A percentile compares a stretch with the other conserved stretches of the same genome.
phyloP scores from a whole-genome alignment of 805 yeast genomes.

The Citeromyces nyonsensis region DNA sequence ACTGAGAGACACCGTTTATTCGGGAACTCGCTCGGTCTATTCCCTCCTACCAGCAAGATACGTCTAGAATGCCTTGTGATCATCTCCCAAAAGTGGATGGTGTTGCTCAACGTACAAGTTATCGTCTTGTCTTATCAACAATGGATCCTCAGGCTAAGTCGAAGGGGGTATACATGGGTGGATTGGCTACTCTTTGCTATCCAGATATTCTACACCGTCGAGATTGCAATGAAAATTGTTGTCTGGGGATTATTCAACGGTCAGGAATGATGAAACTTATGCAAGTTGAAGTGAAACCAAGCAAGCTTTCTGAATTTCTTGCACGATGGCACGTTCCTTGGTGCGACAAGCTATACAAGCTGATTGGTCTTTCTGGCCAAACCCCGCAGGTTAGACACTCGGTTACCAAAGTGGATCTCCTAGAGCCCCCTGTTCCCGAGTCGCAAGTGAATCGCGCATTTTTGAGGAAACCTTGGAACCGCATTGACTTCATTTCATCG shows the following conservation, averaged over 20 bases:
- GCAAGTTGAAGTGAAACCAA: conserved; percentile 5
- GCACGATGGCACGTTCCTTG: neutral
- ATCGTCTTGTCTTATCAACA: no score
- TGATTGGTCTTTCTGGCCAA: no score
- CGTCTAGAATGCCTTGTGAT: conserved; percentile 1
- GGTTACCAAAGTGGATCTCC: neutral
- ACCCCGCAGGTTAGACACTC: neutral
- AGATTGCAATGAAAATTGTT: conserved; percentile 39
- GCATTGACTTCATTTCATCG: conserved; percentile 64
- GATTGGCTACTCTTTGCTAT: conserved; percentile 40
- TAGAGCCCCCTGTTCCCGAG: neutral
- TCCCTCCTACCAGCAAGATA: no score
- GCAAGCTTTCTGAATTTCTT: neutral
- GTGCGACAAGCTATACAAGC: neutral
- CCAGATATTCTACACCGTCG: conserved; percentile 48
- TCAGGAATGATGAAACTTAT: conserved; percentile 30
- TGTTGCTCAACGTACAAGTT: conserved; percentile 18
- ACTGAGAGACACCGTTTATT: no score
- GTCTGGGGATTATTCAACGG: conserved; percentile 73
- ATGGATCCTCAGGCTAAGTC: conserved; percentile 8
- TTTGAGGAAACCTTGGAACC: conserved; percentile 72
- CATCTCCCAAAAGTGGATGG: conserved; percentile 7
- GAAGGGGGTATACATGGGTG: conserved; percentile 27
- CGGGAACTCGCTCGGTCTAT: no score
- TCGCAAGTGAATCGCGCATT: conserved; percentile 34